Conservation (phyloP, 2,329 filamentous ascomycete genomes). For the Leptographium galeiforme region DNA sequence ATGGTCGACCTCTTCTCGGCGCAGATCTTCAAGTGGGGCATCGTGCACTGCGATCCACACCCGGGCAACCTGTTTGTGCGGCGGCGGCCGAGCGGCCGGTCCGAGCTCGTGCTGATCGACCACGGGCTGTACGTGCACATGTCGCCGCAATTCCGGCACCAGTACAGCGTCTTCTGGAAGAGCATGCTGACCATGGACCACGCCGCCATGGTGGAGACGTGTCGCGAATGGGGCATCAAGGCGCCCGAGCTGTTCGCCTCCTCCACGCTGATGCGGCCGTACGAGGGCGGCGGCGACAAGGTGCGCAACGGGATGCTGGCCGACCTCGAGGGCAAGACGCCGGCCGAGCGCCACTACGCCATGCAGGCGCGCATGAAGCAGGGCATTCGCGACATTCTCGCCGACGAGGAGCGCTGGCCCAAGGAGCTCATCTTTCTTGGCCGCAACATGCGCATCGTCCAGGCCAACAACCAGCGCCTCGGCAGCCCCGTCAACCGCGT, state of each 20-base stretch:
- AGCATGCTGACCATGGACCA: constrained; percentile 90
- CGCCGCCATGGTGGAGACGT: constrained; percentile 57
- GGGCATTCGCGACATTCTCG: constrained; percentile 52
- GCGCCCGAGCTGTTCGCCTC: constrained; percentile 85
- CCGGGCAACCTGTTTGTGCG: constrained; percentile 96
- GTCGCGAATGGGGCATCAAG: constrained; percentile 71
- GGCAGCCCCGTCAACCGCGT: constrained; percentile 83
- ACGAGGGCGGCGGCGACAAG: constrained; percentile 66
- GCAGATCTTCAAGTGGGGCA: constrained; percentile 95
- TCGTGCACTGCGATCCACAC: constrained; percentile 92
- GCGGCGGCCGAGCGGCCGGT: constrained; percentile 63
- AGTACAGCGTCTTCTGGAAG: constrained; percentile 90
- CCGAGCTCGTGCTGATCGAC: constrained; percentile 91
- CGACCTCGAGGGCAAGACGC: constrained; percentile 43
- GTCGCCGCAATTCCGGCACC: constrained; percentile 65
- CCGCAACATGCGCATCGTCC: constrained; percentile 82
- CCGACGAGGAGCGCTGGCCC: constrained; percentile 79
- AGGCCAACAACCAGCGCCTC: constrained; percentile 84
- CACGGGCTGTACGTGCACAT: constrained; percentile 94
- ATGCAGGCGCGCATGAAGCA: constrained; percentile 80
- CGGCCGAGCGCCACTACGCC: constrained; percentile 68
- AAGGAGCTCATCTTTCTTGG: constrained; percentile 87
- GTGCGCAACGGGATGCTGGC: constrained; percentile 52
- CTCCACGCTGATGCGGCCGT: constrained; percentile 79
- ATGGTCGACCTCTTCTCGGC: constrained; percentile 96